Base-by-base conservation (phyloP, 2,329 filamentous ascomycete species). In the Sporothrix curviconia region DNA sequence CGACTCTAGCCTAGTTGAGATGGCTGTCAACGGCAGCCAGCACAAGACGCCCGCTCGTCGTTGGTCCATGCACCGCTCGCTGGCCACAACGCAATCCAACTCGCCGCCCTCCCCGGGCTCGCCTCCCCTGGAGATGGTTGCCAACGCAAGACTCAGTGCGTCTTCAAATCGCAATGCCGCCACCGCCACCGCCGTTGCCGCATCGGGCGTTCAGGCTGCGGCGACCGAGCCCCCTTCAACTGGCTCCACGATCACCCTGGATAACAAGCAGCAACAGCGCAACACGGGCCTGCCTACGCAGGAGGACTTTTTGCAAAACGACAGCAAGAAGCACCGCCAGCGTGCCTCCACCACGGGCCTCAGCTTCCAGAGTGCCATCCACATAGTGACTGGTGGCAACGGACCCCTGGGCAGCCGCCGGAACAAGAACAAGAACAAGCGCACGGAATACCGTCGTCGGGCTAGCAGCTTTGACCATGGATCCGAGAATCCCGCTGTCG, bases 31-130 rank as follows among this genome's bases (percentile, higher is more conserved):
- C 22, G 43, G 52, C 22, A 44, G 24, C 9, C 59, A 62, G 17
- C 60, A 60, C 24, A 66, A 65, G 54, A 53, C 66, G 11, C 70
- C 69, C 24, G 67, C 64, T n/a, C 72, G 73, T 24, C 72, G 75
- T 44, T 76, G 76, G 68, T 78, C 77, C 3, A 71, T 76, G 68
- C 70, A 74, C 62, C 72, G 73, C 52, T 76, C 70, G 32, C 76
- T 75, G 17, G 70, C 69, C 40, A 76, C 74, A 12, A 77, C 73
- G 19, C 75, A 75, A 52, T 77, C 76, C 17, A 77, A 74, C 61
- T 76, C 77, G 7, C 78, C 79, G 5, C 77, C 78, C 2, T 81
- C 78, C 19, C 79, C 78, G 6, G 69, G 70, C 44, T 76, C 75
- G 14, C 60, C 62, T 19, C 71, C 73, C 4, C 66, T 78, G 47